Evolutionary conservation across 768 basidiomycete genomes (phyloP).

Genomic region (Suillus fuscotomentosus): DNA sequence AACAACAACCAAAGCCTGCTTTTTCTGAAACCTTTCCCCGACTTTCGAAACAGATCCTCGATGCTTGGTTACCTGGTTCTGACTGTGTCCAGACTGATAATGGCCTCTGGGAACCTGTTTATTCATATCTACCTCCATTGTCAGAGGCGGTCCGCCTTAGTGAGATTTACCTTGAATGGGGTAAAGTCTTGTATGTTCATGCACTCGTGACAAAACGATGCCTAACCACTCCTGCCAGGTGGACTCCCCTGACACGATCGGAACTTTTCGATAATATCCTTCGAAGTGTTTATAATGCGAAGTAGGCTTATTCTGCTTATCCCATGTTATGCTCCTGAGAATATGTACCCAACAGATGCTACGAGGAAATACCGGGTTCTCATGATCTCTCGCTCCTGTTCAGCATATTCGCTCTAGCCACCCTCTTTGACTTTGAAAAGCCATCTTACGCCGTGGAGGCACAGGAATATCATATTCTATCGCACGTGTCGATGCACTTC

Average conservation of each 20-base stretch:
- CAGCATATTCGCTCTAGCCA: slow-evolving; percentile 62
- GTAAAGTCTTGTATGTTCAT: slow-evolving; percentile 50
- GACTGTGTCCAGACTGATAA: slow-evolving; percentile 28
- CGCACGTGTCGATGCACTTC: slow-evolving; percentile 51
- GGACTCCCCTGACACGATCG: slow-evolving; percentile 48
- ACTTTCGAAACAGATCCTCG: slow-evolving; percentile 40
- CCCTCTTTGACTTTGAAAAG: slow-evolving; percentile 53
- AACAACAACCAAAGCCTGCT: slow-evolving; percentile 12
- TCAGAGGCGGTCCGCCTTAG: slow-evolving; percentile 60
- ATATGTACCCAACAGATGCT: slow-evolving; percentile 31
- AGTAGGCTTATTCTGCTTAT: slow-evolving; percentile 33
- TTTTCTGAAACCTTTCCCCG: slow-evolving; percentile 28
- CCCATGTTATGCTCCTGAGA: background rate
- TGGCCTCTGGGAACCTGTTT: slow-evolving; percentile 43
- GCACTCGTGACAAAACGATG: background rate
- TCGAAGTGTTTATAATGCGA: slow-evolving; percentile 49
- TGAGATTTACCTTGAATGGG: slow-evolving; percentile 65
- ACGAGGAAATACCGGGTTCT: slow-evolving; percentile 37
- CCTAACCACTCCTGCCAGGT: slow-evolving; percentile 34
- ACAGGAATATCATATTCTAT: slow-evolving; percentile 60
- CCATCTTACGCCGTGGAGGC: slow-evolving; percentile 52
- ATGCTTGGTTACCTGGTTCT: slow-evolving; percentile 35
- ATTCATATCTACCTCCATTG: slow-evolving; percentile 50
- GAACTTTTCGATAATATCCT: slow-evolving; percentile 61
- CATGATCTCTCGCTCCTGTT: slow-evolving; percentile 64